Conservation (phyloP, 805 yeast species). For the Groenewaldozyma tartarivorans region DNA sequence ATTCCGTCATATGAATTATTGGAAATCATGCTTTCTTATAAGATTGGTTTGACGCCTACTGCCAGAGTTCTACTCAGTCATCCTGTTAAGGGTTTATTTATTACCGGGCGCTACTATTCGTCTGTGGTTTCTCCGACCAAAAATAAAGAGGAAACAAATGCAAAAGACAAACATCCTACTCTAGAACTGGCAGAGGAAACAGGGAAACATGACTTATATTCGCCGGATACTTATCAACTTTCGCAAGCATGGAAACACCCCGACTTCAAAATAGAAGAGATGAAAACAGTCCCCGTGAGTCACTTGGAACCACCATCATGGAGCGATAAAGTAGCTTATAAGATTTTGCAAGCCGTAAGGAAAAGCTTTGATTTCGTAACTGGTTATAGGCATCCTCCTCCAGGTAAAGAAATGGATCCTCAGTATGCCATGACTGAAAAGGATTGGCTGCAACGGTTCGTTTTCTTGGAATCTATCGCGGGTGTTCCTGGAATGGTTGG, state of each 20-base stretch:
- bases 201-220: no score
- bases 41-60: no score
- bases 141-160: no score
- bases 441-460: conserved; percentile 51
- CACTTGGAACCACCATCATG: conserved; percentile 42
- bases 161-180: no score
- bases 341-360: conserved; percentile 38
- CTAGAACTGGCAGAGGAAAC: no score
- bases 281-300: conserved; percentile 36
- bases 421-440: conserved; percentile 46
- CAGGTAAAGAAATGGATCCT: conserved; percentile 27
- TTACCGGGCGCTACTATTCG: no score
- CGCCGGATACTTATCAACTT: conserved; percentile 3
- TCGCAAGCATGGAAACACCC: conserved; percentile 43
- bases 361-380: conserved; percentile 50
- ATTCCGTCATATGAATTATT: no score
- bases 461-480: conserved; percentile 62
- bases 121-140: no score
- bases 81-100: no score
- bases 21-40: no score
- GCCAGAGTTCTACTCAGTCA: no score
- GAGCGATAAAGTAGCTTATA: conserved; percentile 45
- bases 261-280: conserved; percentile 27
- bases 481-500: conserved; percentile 80
- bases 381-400: conserved; percentile 52